phyloP scores from a whole-genome alignment of 83 land plant species.

The Picea abies region DNA sequence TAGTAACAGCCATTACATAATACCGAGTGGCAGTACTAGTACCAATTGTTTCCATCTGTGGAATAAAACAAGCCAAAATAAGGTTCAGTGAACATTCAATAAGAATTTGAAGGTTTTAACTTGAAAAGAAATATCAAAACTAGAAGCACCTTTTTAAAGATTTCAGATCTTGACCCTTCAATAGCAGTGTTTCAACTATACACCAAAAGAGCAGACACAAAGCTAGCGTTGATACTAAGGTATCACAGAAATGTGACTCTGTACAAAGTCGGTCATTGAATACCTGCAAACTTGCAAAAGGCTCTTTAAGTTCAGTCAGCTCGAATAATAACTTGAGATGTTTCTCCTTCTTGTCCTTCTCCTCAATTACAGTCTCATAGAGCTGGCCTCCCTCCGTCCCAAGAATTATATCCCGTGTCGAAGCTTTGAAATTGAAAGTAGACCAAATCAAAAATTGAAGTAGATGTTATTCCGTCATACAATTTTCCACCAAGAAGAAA shows the following conservation, averaged over 20 bases:
- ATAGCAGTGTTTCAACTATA: background rate
- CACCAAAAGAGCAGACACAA: background rate
- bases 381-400: conserved; percentile 90
- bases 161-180: background rate
- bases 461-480: background rate
- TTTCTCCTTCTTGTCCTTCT: conserved; percentile 96
- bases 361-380: conserved; percentile 83
- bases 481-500: background rate
- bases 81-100: background rate
- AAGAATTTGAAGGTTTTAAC: background rate
- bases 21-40: conserved; percentile 58
- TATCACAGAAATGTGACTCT: background rate
- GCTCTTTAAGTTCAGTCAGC: conserved; percentile 81
- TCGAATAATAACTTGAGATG: conserved; percentile 78
- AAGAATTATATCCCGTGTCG: conserved; percentile 80
- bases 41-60: conserved; percentile 87
- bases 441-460: background rate
- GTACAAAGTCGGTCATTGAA: background rate
- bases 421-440: conserved; percentile 44
- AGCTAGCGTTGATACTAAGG: background rate
- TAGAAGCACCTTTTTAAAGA: background rate
- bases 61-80: conserved; percentile 3
- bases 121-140: background rate
- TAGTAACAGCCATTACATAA: conserved; percentile 94
- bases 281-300: conserved; percentile 91